Conservation (phyloP, 31 red algal genomes). For the Endocladia muricata region DNA sequence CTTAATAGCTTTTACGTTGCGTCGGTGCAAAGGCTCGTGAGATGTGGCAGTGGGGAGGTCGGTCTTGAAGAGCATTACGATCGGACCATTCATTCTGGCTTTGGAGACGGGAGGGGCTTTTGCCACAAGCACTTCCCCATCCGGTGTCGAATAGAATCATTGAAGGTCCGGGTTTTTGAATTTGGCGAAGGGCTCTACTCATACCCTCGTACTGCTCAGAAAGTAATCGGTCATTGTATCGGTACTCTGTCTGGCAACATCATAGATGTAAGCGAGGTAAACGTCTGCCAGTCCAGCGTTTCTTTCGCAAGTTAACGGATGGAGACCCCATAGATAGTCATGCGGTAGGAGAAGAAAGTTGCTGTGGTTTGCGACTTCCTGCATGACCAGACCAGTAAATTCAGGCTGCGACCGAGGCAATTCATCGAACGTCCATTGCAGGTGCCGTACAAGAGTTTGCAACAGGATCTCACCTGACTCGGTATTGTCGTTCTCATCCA, state of each 20-base stretch:
- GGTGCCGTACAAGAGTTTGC: not conserved
- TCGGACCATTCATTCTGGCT: not conserved
- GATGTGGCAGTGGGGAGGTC: not conserved
- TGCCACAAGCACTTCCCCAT: not conserved
- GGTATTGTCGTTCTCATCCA: not conserved
- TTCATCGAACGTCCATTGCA: not conserved
- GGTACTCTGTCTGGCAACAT: not conserved
- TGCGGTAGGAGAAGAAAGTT: not conserved
- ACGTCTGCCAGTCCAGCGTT: not conserved
- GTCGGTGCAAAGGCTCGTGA: not conserved
- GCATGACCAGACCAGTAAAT: not conserved
- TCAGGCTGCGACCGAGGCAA: not conserved
- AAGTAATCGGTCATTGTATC: no score
- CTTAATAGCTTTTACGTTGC: not conserved
- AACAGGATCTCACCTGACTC: not conserved
- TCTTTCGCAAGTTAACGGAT: not conserved
- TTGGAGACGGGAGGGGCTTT: not conserved
- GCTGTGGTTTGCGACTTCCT: not conserved
- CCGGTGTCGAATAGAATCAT: not conserved
- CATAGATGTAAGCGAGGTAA: not conserved
- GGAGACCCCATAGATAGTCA: not conserved
- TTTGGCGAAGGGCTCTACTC: not conserved
- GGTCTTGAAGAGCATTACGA: not conserved
- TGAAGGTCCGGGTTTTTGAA: not conserved
- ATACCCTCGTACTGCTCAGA: no score